These are phyloP conservation scores for Pseudocercospora crystallina DNA, from an alignment of 2,329 filamentous ascomycete species.

Conservation along the genomic window DNA sequence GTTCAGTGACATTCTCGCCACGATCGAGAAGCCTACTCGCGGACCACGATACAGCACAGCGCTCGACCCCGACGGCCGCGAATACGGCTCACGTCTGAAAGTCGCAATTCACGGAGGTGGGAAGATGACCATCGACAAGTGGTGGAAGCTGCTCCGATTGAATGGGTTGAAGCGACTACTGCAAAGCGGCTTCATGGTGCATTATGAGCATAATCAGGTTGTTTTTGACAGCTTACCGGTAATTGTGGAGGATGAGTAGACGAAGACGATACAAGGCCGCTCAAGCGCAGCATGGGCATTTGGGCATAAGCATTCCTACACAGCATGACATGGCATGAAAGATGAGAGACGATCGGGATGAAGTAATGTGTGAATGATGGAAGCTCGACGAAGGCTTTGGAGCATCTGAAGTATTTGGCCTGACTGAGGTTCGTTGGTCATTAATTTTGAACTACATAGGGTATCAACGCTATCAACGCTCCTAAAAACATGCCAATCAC, in stretches of 20 bases:
- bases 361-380: no score
- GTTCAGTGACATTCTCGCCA: constrained; percentile 65
- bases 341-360: not conserved
- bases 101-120: constrained; percentile 60
- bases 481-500: no score
- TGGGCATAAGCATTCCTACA: not conserved
- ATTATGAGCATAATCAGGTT: constrained; percentile 63
- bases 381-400: no score
- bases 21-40: constrained; percentile 64
- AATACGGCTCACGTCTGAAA: constrained; percentile 62
- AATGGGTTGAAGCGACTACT: constrained; percentile 61
- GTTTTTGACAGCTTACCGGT: constrained; percentile 60
- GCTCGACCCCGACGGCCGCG: constrained; percentile 59
- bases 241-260: constrained; percentile 31
- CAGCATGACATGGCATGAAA: not conserved
- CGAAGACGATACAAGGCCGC: not conserved
- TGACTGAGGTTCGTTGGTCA: no score
- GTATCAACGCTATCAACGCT: no score
- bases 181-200: constrained; percentile 61
- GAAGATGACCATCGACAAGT: constrained; percentile 63
- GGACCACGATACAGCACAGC: constrained; percentile 68
- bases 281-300: not conserved
- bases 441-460: no score
- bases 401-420: no score
- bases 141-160: constrained; percentile 70